These are phyloP conservation scores for Sphaerobolus stellatus DNA, from an alignment of 1,284 basidiomycete genomes.

Conservation along the genomic window DNA sequence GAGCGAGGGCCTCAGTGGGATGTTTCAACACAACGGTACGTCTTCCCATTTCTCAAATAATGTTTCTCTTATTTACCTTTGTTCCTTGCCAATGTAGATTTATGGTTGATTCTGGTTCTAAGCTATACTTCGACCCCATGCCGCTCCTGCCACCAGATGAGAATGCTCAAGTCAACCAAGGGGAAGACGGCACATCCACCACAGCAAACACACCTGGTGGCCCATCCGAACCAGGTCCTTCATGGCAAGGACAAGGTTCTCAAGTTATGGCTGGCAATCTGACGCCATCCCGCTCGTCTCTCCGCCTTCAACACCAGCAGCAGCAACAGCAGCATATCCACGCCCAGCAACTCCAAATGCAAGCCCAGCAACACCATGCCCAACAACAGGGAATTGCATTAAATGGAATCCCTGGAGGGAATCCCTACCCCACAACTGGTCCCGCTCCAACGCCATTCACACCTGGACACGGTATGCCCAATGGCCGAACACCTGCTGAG, in stretches of 20 bases:
- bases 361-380: neutral
- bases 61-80: neutral
- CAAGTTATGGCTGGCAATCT: neutral
- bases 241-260: neutral
- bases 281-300: slow-evolving; percentile 8
- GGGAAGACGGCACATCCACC: neutral
- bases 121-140: slow-evolving; percentile 65
- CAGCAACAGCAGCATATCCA: neutral
- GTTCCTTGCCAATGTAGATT: slow-evolving; percentile 45
- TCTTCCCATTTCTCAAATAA: slow-evolving; percentile 3
- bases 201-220: slow-evolving; percentile 1
- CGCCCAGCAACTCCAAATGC: slow-evolving; percentile 5
- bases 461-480: no score
- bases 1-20: slow-evolving; percentile 84
- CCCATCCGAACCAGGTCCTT: slow-evolving; percentile 2
- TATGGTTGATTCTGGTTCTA: slow-evolving; percentile 53
- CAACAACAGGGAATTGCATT: neutral
- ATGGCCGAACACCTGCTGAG: no score
- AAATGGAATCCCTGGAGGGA: neutral
- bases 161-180: neutral
- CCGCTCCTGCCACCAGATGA: slow-evolving; percentile 31
- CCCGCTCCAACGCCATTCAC: no score
- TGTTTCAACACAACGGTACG: slow-evolving; percentile 76
- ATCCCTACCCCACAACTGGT: neutral
- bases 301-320: slow-evolving; percentile 11